A percentile compares a stretch with the other conserved stretches of the same genome.
Evolutionary conservation across 1,139 yeast genomes (phyloP).

Genomic region (Pneumocystis murina): DNA sequence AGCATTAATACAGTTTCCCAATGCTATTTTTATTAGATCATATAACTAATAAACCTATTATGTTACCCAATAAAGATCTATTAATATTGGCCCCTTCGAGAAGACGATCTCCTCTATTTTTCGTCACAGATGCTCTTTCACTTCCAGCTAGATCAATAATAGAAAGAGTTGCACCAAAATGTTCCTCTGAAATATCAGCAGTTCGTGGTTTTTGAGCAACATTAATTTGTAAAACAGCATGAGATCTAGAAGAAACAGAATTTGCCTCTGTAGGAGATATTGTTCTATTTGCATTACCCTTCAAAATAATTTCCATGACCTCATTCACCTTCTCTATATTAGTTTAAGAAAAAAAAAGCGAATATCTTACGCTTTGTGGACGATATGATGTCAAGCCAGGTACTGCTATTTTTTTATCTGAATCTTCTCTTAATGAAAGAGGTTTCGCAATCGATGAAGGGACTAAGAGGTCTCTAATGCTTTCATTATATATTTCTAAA

Average conservation of each 20-base stretch:
- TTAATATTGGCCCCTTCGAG: constrained; percentile 89
- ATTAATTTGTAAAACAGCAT: constrained; percentile 69
- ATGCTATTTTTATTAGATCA: constrained; percentile 38
- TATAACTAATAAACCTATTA: background rate
- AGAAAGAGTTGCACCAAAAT: constrained; percentile 47
- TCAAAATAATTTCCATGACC: constrained; percentile 42
- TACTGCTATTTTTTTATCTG: constrained; percentile 51
- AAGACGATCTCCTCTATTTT: constrained; percentile 42
- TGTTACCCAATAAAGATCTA: constrained; percentile 72
- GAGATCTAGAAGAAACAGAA: constrained; percentile 72
- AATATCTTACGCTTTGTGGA: constrained; percentile 31
- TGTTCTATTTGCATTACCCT: constrained; percentile 61
- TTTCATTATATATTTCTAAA: constrained; percentile 83
- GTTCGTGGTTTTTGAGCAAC: constrained; percentile 29
- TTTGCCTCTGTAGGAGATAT: constrained; percentile 86
- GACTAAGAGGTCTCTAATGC: constrained; percentile 52
- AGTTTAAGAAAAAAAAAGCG: background rate
- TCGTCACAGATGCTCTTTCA: constrained; percentile 71
- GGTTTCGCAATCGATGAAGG: constrained; percentile 28
- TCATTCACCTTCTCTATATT: constrained; percentile 29
- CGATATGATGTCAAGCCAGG: constrained; percentile 54
- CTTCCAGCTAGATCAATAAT: constrained; percentile 94
- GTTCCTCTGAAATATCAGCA: constrained; percentile 29
- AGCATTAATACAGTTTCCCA: constrained; percentile 90
- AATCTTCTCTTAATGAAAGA: constrained; percentile 57